Evolutionary conservation across 2,329 filamentous ascomycete species (phyloP).

Genomic region (Lasiodiplodia gonubiensis): DNA sequence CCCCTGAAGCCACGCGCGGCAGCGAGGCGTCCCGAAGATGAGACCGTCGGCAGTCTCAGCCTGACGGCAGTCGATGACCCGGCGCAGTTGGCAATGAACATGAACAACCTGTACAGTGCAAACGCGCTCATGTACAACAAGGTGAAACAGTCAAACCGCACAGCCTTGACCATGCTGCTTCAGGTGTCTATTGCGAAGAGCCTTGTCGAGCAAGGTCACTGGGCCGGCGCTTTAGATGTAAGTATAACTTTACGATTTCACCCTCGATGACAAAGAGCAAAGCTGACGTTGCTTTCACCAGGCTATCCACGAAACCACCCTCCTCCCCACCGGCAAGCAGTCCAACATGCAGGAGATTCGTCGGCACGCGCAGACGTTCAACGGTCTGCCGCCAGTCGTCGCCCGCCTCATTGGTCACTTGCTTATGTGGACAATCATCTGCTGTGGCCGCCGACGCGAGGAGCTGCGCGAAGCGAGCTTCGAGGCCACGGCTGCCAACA

Average conservation of each 20-base stretch:
- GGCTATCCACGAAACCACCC: constrained; percentile 71
- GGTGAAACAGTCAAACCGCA: constrained; percentile 63
- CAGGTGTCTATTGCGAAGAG: constrained; percentile 66
- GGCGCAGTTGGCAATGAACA: constrained; percentile 65
- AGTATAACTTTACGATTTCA: constrained; percentile 43
- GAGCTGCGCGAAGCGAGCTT: constrained; percentile 71
- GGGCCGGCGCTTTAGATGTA: constrained; percentile 69
- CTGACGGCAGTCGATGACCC: constrained; percentile 73
- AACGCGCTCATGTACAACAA: constrained; percentile 66
- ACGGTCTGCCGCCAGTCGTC: constrained; percentile 77
- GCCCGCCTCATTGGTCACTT: constrained; percentile 89
- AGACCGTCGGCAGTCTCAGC: constrained; percentile 62
- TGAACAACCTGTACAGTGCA: constrained; percentile 65
- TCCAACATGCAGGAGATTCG: constrained; percentile 83
- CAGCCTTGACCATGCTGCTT: constrained; percentile 65
- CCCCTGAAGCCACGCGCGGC: constrained; percentile 74
- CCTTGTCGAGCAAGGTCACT: constrained; percentile 63
- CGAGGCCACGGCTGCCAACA: constrained; percentile 70
- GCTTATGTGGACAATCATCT: constrained; percentile 90
- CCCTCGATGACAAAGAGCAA: not conserved
- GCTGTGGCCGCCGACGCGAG: constrained; percentile 76
- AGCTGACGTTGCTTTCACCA: constrained; percentile 18
- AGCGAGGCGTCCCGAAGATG: constrained; percentile 22
- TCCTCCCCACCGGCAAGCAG: constrained; percentile 77
- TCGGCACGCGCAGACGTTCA: constrained; percentile 78